phyloP scores from a whole-genome alignment of 441 rosid genomes.

The Adansonia grandidieri region DNA sequence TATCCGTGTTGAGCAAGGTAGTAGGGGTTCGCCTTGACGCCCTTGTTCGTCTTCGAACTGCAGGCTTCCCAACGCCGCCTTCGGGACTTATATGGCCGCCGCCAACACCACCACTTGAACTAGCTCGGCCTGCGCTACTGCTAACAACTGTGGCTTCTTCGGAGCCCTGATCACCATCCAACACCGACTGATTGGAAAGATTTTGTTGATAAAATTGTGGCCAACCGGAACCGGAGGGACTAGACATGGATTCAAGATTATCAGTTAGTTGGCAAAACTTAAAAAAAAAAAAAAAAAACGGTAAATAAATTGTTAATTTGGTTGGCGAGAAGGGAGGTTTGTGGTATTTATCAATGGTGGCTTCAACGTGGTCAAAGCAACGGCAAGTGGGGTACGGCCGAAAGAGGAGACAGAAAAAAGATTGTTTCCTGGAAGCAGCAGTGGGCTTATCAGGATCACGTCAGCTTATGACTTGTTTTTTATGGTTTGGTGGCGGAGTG shows the following conservation, averaged over 20 bases:
- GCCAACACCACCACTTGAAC: not conserved
- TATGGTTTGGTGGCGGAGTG: not conserved
- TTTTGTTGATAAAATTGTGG: constrained; percentile 47
- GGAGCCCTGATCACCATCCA: not conserved
- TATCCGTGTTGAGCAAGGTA: constrained; percentile 78
- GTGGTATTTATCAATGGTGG: not conserved
- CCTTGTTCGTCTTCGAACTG: constrained; percentile 71
- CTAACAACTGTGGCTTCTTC: not conserved
- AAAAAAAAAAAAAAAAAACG: no score
- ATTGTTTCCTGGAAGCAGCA: not conserved
- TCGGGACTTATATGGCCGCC: constrained; percentile 46
- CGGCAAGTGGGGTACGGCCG: no score
- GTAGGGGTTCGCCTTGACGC: constrained; percentile 92
- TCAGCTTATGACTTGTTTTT: not conserved
- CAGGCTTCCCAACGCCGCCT: constrained; percentile 68
- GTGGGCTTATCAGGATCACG: not conserved
- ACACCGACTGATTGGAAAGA: not conserved
- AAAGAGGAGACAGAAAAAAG: not conserved
- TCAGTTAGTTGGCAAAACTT: not conserved
- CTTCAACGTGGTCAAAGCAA: not conserved
- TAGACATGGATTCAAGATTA: constrained; percentile 41
- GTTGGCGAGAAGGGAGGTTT: not conserved
- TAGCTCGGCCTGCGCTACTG: not conserved
- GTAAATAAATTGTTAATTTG: not conserved
- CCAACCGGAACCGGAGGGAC: constrained; percentile 47